Conservation (phyloP, 495 filamentous ascomycete species). For the Aspergillus conjunctus region DNA sequence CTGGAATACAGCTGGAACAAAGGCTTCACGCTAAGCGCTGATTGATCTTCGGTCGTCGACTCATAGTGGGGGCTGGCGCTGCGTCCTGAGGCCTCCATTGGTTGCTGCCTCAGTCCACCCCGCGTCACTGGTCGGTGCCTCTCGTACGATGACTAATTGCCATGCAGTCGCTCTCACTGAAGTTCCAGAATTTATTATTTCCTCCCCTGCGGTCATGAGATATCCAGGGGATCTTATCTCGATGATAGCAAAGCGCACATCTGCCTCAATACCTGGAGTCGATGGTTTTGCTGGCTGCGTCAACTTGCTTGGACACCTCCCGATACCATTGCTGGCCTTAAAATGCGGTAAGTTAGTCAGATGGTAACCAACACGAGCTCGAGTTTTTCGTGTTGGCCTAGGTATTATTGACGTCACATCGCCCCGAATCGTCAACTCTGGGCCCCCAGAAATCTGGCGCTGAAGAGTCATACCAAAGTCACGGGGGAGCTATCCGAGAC, state of each 20-base stretch:
- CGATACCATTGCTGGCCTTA: too few species aligned
- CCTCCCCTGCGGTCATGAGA: background rate
- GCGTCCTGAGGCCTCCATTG: background rate
- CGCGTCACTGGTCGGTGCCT: background rate
- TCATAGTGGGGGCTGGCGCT: constrained; percentile 19
- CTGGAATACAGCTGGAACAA: too few species aligned
- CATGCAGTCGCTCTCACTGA: background rate
- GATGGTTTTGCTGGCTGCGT: too few species aligned
- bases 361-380: too few species aligned
- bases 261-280: too few species aligned
- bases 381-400: too few species aligned
- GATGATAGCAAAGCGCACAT: too few species aligned
- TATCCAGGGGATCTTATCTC: too few species aligned
- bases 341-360: too few species aligned
- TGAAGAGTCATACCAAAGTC: background rate
- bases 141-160: constrained; percentile 1
- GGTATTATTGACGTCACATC: too few species aligned
- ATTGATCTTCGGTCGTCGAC: constrained; percentile 22
- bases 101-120: background rate
- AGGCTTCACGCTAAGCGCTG: background rate
- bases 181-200: background rate
- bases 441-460: background rate
- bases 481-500: background rate
- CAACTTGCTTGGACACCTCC: too few species aligned
- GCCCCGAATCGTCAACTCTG: too few species aligned